These are phyloP conservation scores for Mucor sp. DNA, from an alignment of 371 early-diverging fungal genomes.

Conservation along the genomic window DNA sequence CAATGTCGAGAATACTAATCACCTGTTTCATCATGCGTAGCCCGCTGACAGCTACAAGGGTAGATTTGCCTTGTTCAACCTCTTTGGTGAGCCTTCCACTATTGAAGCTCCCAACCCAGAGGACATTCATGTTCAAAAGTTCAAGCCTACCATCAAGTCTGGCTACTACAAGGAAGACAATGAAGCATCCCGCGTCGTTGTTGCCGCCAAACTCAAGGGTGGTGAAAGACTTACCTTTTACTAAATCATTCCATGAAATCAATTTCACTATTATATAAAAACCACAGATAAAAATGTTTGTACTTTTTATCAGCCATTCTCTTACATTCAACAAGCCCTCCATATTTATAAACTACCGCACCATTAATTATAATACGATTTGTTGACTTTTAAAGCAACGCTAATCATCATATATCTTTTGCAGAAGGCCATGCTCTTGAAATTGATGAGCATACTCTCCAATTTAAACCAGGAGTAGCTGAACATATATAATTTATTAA, in stretches of 20 bases:
- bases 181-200: conserved; percentile 15
- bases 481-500: too few species aligned
- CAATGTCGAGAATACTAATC: not conserved
- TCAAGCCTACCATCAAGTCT: conserved; percentile 19
- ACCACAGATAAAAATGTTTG: not conserved
- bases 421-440: too few species aligned
- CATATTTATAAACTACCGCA: too few species aligned
- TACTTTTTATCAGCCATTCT: conserved; percentile 1
- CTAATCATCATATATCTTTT: too few species aligned
- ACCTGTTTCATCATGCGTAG: conserved; percentile 12
- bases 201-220: conserved; percentile 22
- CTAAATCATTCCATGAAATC: not conserved
- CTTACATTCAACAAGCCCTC: too few species aligned
- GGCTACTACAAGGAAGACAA: conserved; percentile 36
- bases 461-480: too few species aligned
- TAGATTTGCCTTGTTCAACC: conserved; percentile 19
- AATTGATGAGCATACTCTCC: too few species aligned
- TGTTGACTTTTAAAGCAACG: too few species aligned
- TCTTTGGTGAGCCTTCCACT: conserved; percentile 22
- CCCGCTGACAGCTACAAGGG: conserved; percentile 33
- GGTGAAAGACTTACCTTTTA: conserved; percentile 19
- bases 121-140: conserved; percentile 34
- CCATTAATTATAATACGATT: too few species aligned
- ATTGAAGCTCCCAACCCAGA: conserved; percentile 34
- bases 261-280: not conserved